phyloP scores from a whole-genome alignment of 495 filamentous ascomycete genomes.

The Filosporella fistucella region DNA sequence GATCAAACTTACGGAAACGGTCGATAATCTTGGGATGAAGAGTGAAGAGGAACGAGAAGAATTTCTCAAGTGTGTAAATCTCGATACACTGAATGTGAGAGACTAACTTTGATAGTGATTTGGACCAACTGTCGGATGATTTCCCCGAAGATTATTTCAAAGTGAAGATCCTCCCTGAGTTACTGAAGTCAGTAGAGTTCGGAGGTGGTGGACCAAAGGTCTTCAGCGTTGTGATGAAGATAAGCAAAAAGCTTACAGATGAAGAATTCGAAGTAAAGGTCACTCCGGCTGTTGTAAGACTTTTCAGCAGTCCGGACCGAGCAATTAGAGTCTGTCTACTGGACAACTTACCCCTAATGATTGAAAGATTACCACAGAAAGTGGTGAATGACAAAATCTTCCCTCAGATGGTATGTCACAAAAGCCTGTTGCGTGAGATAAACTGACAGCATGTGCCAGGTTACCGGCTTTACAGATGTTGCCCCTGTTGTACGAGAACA shows the following conservation, averaged over 20 bases:
- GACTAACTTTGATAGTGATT: slow-evolving; percentile 48
- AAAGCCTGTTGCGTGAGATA: too few relatives aligned
- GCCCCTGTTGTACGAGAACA: slow-evolving; percentile 92
- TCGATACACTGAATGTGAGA: background rate
- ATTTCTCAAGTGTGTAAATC: slow-evolving; percentile 66
- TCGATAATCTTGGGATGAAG: slow-evolving; percentile 89
- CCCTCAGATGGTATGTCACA: slow-evolving; percentile 68
- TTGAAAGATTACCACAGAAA: slow-evolving; percentile 84
- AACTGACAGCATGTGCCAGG: slow-evolving; percentile 21
- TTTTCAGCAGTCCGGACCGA: slow-evolving; percentile 89
- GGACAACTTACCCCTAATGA: slow-evolving; percentile 86
- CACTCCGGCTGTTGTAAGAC: slow-evolving; percentile 78
- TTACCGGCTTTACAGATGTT: slow-evolving; percentile 87
- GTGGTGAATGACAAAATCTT: slow-evolving; percentile 95
- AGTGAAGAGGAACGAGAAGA: slow-evolving; percentile 76
- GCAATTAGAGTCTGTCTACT: slow-evolving; percentile 88
- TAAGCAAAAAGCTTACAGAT: slow-evolving; percentile 75
- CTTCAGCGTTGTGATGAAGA: slow-evolving; percentile 82
- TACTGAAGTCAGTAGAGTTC: slow-evolving; percentile 97
- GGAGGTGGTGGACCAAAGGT: slow-evolving; percentile 94
- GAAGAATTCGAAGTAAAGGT: slow-evolving; percentile 86
- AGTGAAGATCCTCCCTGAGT: slow-evolving; percentile 90
- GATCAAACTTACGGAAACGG: slow-evolving; percentile 84
- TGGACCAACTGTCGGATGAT: slow-evolving; percentile 83
- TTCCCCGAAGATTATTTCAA: slow-evolving; percentile 98